Evolutionary conservation across 2,329 filamentous ascomycete species (phyloP).

Genomic region (Aureobasidium vineae): DNA sequence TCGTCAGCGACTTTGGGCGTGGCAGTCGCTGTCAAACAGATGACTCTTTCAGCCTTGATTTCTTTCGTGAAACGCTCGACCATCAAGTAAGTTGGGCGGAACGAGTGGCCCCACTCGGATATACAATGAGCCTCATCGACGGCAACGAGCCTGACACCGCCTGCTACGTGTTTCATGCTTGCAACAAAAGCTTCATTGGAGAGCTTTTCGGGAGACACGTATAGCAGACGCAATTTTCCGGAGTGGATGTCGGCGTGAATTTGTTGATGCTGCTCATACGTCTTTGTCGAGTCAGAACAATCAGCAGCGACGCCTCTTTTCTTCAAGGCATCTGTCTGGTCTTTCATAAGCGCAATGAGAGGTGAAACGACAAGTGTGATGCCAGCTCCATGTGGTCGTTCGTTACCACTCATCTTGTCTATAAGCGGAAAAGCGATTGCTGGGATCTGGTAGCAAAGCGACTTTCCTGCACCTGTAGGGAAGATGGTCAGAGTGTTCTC

Average conservation of each 20-base stretch:
- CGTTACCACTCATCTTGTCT: conserved; percentile 41
- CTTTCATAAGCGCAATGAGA: conserved; percentile 60
- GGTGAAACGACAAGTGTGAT: conserved; percentile 59
- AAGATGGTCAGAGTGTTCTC: conserved; percentile 47
- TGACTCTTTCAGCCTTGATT: conserved; percentile 56
- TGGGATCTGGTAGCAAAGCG: conserved; percentile 47
- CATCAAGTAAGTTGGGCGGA: conserved; percentile 54
- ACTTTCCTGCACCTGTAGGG: conserved; percentile 47
- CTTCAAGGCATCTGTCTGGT: conserved; percentile 57
- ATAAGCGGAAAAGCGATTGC: conserved; percentile 46
- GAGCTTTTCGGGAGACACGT: conserved; percentile 59
- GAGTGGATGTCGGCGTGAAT: conserved; percentile 49
- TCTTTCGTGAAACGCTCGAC: conserved; percentile 58
- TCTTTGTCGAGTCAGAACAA: conserved; percentile 57
- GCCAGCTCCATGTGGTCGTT: conserved; percentile 42
- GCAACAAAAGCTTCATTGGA: conserved; percentile 62
- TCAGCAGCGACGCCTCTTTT: conserved; percentile 54
- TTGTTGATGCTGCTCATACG: conserved; percentile 41
- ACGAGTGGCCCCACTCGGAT: conserved; percentile 53
- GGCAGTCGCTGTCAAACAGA: conserved; percentile 61
- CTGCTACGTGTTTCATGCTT: conserved; percentile 54
- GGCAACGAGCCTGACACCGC: conserved; percentile 57
- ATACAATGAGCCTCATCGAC: conserved; percentile 61
- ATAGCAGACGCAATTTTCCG: conserved; percentile 52
- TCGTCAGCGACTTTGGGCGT: conserved; percentile 57